Base-by-base conservation (phyloP, 2,329 filamentous ascomycete species). In the Xylariaceae sp. region DNA sequence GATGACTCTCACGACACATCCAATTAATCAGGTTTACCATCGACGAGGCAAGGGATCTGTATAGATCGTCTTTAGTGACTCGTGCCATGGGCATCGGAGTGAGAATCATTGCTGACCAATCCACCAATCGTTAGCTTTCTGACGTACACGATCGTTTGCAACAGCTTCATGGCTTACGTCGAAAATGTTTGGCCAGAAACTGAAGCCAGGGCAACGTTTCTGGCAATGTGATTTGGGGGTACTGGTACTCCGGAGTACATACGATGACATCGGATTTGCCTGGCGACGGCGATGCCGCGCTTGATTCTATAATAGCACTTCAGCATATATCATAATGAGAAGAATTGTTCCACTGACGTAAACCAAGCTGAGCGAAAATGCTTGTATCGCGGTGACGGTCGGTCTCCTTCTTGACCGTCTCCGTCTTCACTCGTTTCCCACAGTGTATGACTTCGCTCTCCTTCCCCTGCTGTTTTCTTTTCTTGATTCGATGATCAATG, bases 211-310 rank as follows among this genome's bases (percentile, higher is more conserved):
- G 48, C 31, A 51, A 42, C 35, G 48, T 47, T 19, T 9, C 12
- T 41, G 48, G 44, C 48, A 39, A 51, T 41, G 46, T 40, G 31
- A 47, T 44, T 47, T 51, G 44, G 30, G 47, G 31, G 6, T 6
- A 6, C 33, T 47, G 33, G 14, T 44, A 41, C 18, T 43, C 44
- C 17, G 48, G 48, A n/a, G 48, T 51, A 10, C 44, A 51, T 41
- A 51, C 44, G n/a, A 41, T 30, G 33, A 51, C 44, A 12, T 44
- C 44, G 36, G 5, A 18, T 12, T 47, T 41, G 3, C 22, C 18
- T 40, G 40, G 27, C 15, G 15, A 27, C 18, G 19, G 11, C 40
- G 31, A 44, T 22, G 44, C 31, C 4, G 36, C 36, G 19, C 12
- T 45, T 32, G 36, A 11, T 50, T 43, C 39, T 47, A 31, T 40